Evolutionary conservation across 371 early-diverging fungal species (phyloP), one percentile per base, ranked within the genome.

Genomic region (Chytridium lagenaria): DNA sequence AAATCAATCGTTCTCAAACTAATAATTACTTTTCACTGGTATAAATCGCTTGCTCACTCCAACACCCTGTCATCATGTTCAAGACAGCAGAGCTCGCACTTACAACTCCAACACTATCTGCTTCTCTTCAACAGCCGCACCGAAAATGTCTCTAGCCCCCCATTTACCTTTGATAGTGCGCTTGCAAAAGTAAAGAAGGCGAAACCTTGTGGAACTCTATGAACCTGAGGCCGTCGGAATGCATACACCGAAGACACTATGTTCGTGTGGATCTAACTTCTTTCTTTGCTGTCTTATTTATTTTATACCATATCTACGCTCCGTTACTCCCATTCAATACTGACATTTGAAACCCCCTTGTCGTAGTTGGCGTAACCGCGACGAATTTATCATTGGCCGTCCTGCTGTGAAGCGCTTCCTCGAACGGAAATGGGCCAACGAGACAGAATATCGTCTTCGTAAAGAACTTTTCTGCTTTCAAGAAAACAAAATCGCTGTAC

Each of bases 401-500:
- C 76, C 67, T 12, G 77, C 39, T 0, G 77, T 82, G 51, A 67
- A 61, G 31, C 36, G 34, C 3, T 84, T 84, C 37, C 72, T 84
- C 26, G 33, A 52, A 26, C 26, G 72, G 34, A 84, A 84, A 51
- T 84, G 82, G 82, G 55, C 28, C 44, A 78, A 69, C 22, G 84
- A 84, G 65, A 50, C 70, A 19, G 74, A 67, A 19, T 84, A 84
- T 69, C 74, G 76, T 19, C 77, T 84, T 33, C 67, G 78, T 5
- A 84, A 84, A 67, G 84, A 84, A 74, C 73, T 84, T 23, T 84
- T 82, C 66, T 55, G 74, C 1, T 81, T 77, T 68, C 67, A 68
- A 19, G 82, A 78, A 34, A 77, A 84, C 67, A 66, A 72, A 55
- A 82, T 84, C 61, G 84, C 84, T n/a, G 84, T 84, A 0, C 81